A percentile compares a stretch with the other conserved stretches of the same genome.
Evolutionary conservation across 2,329 filamentous ascomycete genomes (phyloP).

Genomic region (Parascedosporium putredinis): DNA sequence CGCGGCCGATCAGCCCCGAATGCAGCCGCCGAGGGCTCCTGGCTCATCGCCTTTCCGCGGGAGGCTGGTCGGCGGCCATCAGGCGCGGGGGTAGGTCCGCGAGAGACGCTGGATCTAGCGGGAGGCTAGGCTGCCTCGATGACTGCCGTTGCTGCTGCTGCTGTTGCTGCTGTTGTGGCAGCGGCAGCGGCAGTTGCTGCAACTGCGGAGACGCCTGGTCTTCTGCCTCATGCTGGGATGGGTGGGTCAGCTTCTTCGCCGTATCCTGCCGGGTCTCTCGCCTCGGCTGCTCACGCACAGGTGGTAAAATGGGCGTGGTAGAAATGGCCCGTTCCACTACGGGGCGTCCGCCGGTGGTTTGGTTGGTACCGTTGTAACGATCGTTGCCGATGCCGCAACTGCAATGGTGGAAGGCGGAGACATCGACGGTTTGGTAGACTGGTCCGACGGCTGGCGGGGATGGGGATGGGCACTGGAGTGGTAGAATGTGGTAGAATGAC

Average conservation of each 20-base stretch:
- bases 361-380: conserved; percentile 25
- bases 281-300: conserved; percentile 23
- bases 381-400: conserved; percentile 16
- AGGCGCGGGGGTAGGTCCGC: conserved; percentile 24
- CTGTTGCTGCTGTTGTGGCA: conserved; percentile 15
- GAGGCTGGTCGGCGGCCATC: conserved; percentile 36
- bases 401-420: neutral
- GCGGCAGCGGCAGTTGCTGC: conserved; percentile 12
- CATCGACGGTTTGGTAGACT: neutral
- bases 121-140: conserved; percentile 10
- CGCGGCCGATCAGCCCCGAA: conserved; percentile 43
- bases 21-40: conserved; percentile 34
- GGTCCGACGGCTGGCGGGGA: conserved; percentile 11
- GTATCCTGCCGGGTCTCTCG: conserved; percentile 35
- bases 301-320: conserved; percentile 26
- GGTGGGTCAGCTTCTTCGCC: conserved; percentile 24
- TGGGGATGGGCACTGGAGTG: conserved; percentile 21
- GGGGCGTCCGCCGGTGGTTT: conserved; percentile 24
- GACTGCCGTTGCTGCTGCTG: conserved; percentile 13
- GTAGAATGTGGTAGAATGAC: conserved; percentile 17
- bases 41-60: conserved; percentile 40
- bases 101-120: conserved; percentile 19
- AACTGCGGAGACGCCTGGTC: too few relatives aligned
- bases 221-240: too few relatives aligned
- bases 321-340: conserved; percentile 8